Conservation (phyloP, 1,284 basidiomycete species). For the Ustilago vetiveriae region DNA sequence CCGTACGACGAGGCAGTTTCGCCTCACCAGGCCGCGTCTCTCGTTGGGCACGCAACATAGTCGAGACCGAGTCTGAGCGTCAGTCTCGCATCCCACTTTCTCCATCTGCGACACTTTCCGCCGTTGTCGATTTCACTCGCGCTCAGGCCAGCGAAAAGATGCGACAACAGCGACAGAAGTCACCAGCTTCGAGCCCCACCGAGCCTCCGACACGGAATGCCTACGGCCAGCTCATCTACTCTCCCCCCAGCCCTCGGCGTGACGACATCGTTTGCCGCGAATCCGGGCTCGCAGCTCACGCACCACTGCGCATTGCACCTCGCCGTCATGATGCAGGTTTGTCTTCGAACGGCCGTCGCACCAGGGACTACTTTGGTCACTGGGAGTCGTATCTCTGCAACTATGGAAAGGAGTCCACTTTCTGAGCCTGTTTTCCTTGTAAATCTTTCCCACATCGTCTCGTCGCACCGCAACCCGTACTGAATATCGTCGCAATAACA, state of each 20-base stretch:
- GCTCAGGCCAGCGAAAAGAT: slow-evolving; percentile 4
- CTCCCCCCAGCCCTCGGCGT: slow-evolving; percentile 4
- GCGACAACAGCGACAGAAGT: too few relatives aligned
- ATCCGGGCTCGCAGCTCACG: slow-evolving; percentile 2
- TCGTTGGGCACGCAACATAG: slow-evolving; percentile 8
- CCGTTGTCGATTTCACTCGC: slow-evolving; percentile 35
- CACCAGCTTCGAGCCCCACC: not conserved
- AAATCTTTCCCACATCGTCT: not conserved
- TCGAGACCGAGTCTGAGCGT: slow-evolving; percentile 4
- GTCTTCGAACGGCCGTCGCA: not conserved
- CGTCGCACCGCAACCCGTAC: not conserved
- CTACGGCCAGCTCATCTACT: slow-evolving; percentile 14
- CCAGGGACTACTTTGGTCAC: slow-evolving; percentile 30
- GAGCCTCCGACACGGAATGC: slow-evolving; percentile 6
- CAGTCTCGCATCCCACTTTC: slow-evolving; percentile 3
- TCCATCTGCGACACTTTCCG: slow-evolving; percentile 10
- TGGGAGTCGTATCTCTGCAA: slow-evolving; percentile 36
- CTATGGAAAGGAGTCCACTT: slow-evolving; percentile 35
- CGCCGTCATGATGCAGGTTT: not conserved
- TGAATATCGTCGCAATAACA: not conserved
- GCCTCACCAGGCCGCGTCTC: slow-evolving; percentile 1
- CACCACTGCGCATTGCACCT: slow-evolving; percentile 17
- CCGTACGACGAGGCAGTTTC: not conserved
- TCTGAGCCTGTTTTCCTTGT: slow-evolving; percentile 3
- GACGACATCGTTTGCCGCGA: not conserved